Percentiles rank a stretch among this genome's conserved stretches.
Conservation (phyloP, 805 yeast genomes). For the Hanseniaspora mollemarum region DNA sequence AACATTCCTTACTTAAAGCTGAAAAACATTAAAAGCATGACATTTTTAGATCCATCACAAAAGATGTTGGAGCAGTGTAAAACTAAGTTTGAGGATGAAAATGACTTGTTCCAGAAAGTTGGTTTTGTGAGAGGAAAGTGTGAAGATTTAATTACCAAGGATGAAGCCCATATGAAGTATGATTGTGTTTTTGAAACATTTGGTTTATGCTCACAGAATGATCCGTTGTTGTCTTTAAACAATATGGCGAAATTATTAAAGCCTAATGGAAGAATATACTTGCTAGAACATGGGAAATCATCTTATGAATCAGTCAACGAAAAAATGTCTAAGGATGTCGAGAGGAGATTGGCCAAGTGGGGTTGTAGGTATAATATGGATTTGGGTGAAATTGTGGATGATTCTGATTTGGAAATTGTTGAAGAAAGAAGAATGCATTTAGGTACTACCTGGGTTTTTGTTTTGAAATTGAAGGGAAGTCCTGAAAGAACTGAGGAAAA, state of each 20-base stretch:
- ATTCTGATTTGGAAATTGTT: constrained; percentile 72
- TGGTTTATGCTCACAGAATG: constrained; percentile 91
- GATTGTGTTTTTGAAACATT: constrained; percentile 91
- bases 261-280: constrained; percentile 80
- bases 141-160: constrained; percentile 51
- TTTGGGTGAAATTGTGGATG: constrained; percentile 74
- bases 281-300: constrained; percentile 89
- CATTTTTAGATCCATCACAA: constrained; percentile 73
- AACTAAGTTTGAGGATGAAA: constrained; percentile 55
- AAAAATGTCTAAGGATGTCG: constrained; percentile 72
- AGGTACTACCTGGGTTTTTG: constrained; percentile 84
- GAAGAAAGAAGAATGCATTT: constrained; percentile 72
- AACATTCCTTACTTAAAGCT: constrained; percentile 66
- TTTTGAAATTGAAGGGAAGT: constrained; percentile 66
- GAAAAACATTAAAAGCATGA: constrained; percentile 52
- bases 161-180: constrained; percentile 42
- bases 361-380: constrained; percentile 97
- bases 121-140: constrained; percentile 88
- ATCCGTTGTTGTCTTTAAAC: constrained; percentile 70
- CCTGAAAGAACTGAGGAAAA: constrained; percentile 21
- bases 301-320: constrained; percentile 65
- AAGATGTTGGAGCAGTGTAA: constrained; percentile 77
- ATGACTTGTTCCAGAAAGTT: constrained; percentile 57
- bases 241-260: constrained; percentile 63
- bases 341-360: constrained; percentile 76